Conservation (phyloP, 176 grass and related monocot genomes). For the Alopecurus myosuroides region DNA sequence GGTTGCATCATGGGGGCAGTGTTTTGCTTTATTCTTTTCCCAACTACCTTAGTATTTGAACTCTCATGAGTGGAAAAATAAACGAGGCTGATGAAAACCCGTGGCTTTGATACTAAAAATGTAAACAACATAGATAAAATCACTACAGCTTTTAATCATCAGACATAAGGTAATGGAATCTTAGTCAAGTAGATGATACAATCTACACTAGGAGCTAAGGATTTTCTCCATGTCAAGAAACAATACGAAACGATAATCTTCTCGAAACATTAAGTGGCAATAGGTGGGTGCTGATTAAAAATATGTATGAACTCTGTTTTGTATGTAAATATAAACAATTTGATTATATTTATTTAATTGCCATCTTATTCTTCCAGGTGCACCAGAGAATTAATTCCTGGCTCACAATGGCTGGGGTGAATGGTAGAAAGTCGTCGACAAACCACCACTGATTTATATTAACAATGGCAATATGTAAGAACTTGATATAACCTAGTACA, state of each 20-base stretch:
- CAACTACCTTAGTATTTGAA: background rate
- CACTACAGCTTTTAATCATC: background rate
- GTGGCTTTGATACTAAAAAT: background rate
- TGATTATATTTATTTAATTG: background rate
- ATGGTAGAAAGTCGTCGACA: background rate
- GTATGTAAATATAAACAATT: background rate
- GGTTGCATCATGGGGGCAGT: background rate
- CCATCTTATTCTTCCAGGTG: background rate
- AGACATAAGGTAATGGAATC: background rate
- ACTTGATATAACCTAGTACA: background rate
- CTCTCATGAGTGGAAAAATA: background rate
- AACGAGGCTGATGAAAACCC: background rate
- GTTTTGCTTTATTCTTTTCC: background rate
- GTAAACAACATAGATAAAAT: background rate
- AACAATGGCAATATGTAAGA: background rate
- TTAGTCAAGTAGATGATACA: background rate
- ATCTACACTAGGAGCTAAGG: background rate
- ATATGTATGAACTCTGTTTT: background rate
- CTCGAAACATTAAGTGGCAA: background rate
- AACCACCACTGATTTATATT: background rate
- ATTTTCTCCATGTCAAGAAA: background rate
- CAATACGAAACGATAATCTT: background rate
- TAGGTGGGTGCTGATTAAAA: background rate
- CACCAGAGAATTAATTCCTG: background rate
- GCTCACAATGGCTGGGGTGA: background rate